A percentile compares a stretch with the other conserved stretches of the same genome.
phyloP scores from a whole-genome alignment of 1,284 basidiomycete genomes.

The Pseudozyma sp. region DNA sequence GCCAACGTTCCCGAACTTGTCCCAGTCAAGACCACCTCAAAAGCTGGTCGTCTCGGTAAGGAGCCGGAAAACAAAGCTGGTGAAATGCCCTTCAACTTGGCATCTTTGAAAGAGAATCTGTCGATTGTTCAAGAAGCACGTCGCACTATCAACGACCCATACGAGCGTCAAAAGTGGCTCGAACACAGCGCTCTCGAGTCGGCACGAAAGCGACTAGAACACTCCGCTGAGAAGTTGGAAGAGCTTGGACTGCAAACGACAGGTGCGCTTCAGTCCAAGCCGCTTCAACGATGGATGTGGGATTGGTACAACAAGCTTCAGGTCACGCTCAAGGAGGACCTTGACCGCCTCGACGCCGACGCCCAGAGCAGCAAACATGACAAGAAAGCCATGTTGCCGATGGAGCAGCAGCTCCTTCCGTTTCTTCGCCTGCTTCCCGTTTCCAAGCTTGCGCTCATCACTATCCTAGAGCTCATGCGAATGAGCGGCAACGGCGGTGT shows the following conservation, averaged over 20 bases:
- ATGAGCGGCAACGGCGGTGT: constrained; percentile 82
- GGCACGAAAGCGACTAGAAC: constrained; percentile 61
- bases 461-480: constrained; percentile 90
- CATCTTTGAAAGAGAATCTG: constrained; percentile 60
- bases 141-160: constrained; percentile 50
- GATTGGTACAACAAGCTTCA: constrained; percentile 65
- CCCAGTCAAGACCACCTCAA: constrained; percentile 50
- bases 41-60: constrained; percentile 33
- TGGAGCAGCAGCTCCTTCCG: constrained; percentile 69
- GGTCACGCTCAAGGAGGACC: constrained; percentile 43
- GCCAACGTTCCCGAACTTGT: constrained; percentile 48
- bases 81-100: constrained; percentile 62
- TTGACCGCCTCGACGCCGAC: constrained; percentile 38
- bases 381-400: constrained; percentile 14
- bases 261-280: constrained; percentile 51
- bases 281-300: constrained; percentile 68
- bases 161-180: constrained; percentile 67
- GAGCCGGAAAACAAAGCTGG: constrained; percentile 30
- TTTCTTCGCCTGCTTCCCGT: constrained; percentile 82
- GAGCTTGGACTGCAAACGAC: constrained; percentile 56
- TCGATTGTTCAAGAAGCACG: constrained; percentile 60
- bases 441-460: constrained; percentile 86
- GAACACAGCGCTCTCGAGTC: constrained; percentile 65
- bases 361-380: constrained; percentile 7
- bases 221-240: constrained; percentile 56